Conservation (phyloP, 441 rosid genomes). For the Flueggea neowawraea region DNA sequence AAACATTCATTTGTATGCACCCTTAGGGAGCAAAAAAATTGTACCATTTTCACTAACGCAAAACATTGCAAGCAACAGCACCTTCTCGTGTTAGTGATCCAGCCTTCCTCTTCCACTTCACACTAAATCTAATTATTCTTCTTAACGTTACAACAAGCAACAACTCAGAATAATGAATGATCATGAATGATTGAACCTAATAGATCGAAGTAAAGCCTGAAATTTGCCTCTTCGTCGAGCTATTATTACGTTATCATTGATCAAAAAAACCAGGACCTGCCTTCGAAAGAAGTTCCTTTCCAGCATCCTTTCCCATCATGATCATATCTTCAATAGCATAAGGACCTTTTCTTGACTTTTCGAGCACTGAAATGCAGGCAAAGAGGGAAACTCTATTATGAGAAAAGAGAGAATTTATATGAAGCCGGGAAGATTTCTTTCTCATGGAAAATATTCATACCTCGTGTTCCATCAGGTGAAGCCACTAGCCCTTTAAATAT, state of each 20-base stretch:
- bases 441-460: conserved; percentile 29
- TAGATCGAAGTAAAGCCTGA: neutral
- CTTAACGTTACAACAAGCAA: conserved; percentile 12
- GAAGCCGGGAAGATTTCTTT: neutral
- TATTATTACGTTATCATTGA: conserved; percentile 20
- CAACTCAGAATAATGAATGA: conserved; percentile 10
- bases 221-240: conserved; percentile 4
- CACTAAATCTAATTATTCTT: conserved; percentile 17
- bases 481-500: conserved; percentile 90
- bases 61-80: too few relatives aligned
- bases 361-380: conserved; percentile 56
- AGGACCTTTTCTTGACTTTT: conserved; percentile 82
- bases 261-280: conserved; percentile 86
- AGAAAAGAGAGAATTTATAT: neutral
- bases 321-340: conserved; percentile 76
- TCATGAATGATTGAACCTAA: neutral
- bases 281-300: conserved; percentile 74
- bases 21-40: too few relatives aligned
- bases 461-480: conserved; percentile 86
- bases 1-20: too few relatives aligned
- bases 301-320: conserved; percentile 86
- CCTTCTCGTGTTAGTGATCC: neutral
- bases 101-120: conserved; percentile 19
- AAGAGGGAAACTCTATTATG: neutral
- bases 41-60: too few relatives aligned